phyloP scores from a whole-genome alignment of 345 rosid species.

The Draba incana region DNA sequence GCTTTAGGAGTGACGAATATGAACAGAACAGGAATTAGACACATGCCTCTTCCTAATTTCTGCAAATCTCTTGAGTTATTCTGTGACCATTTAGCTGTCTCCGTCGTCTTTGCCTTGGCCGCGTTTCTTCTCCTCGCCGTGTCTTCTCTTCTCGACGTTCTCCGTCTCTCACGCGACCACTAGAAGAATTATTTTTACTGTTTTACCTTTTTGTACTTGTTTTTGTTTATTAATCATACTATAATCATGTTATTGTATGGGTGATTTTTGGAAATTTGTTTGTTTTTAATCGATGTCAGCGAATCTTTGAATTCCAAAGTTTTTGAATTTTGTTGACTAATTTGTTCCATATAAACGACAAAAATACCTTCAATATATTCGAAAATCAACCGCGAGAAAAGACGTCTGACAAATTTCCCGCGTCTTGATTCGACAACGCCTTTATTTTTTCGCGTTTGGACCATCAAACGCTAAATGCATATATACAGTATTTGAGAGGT shows the following conservation, averaged over 20 bases:
- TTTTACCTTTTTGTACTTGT: conserved; percentile 6
- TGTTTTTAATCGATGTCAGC: conserved; percentile 36
- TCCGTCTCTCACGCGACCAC: conserved; percentile 52
- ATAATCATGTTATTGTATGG: conserved; percentile 7
- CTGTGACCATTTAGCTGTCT: conserved; percentile 70
- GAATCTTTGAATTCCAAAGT: conserved; percentile 27
- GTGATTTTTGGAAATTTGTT: conserved; percentile 13
- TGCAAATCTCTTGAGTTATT: conserved; percentile 71
- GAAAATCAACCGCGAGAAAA: conserved; percentile 3
- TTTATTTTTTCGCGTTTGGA: background rate
- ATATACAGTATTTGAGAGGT: too few species aligned
- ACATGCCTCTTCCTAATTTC: conserved; percentile 73
- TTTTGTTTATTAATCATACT: conserved; percentile 8
- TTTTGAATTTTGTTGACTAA: conserved; percentile 38
- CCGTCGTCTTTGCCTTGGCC: conserved; percentile 70
- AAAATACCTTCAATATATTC: background rate
- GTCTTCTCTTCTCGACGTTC: conserved; percentile 60
- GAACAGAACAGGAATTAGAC: conserved; percentile 80
- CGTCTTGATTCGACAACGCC: conserved; percentile 7
- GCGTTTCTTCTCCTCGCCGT: conserved; percentile 62
- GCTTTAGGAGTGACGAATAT: conserved; percentile 78
- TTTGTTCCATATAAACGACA: conserved; percentile 18
- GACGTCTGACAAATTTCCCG: background rate
- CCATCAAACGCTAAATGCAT: background rate
- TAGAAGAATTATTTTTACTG: conserved; percentile 5